Base-by-base conservation (phyloP, 2,329 filamentous ascomycete genomes). In the Epicoccum sorghinum region DNA sequence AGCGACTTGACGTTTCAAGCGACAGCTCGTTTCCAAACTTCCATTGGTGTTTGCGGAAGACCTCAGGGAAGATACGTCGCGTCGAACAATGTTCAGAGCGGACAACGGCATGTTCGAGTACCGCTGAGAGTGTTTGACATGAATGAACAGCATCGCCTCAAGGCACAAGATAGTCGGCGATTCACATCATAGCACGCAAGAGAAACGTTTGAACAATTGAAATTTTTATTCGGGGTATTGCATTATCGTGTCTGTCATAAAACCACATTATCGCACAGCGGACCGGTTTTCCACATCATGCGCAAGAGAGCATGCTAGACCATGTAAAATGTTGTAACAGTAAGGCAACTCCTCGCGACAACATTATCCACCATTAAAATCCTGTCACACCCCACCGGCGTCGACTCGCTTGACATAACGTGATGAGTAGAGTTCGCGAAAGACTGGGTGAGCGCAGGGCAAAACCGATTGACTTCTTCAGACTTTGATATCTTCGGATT, bases 241-340 rank as follows among this genome's bases (percentile, higher is more conserved):
- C 68, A 72, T 65, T 71, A 60, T 60, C 66, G 52, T 68, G 63
- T 65, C 58, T 64, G 53, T 72, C 70, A 67, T 73, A 61, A 64
- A 57, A 60, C 68, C 68, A 60, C 66, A 73, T 74, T 73, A 73
- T 60, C 56, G 59, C 57, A 65, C 65, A 57, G 60, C 56, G 56
- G 53, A 50, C 52, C 55, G 52, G 58, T 56, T 50, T 47, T 49
- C 50, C 62, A 40, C 55, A 39, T 55, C 57, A 47, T 63, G 54
- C 60, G 47, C 48, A 60, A 55, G 57, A 55, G 60, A 66, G 59
- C 60, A 67, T 66, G 60, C 61, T 64, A 61, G 56, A 40, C 46
- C 47, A 47, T 37, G 43, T 47, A 55, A 47, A 49, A 39, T 58
- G 49, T 65, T 59, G 55, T 55, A 18, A 18, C 18, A 18, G 18